A percentile compares a stretch with the other conserved stretches of the same genome.
Conservation (phyloP, 1,284 basidiomycete species). For the Trichosporon faecale region DNA sequence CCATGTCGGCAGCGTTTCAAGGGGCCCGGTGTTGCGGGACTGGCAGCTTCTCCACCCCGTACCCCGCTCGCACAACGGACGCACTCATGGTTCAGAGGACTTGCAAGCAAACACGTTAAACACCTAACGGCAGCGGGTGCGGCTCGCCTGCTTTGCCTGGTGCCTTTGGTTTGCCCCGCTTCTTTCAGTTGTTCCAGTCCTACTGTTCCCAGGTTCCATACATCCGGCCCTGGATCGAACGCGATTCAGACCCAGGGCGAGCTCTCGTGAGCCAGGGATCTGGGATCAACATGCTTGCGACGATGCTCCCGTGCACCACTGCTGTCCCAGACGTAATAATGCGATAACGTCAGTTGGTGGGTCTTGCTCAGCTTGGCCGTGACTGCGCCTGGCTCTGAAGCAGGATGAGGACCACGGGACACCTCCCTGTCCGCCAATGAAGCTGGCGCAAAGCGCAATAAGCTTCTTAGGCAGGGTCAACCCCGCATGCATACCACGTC, state of each 20-base stretch:
- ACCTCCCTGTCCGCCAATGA: neutral
- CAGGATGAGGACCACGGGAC: neutral
- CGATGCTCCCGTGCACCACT: neutral
- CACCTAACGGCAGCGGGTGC: neutral
- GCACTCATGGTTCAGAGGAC: neutral
- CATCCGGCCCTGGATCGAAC: neutral
- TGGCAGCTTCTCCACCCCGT: too few species aligned
- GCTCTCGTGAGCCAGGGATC: neutral
- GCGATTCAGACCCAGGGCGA: neutral
- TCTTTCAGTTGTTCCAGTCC: neutral
- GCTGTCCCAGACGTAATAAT: neutral
- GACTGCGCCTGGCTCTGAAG: neutral
- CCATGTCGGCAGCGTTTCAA: constrained; percentile 5
- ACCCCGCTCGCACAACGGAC: too few species aligned
- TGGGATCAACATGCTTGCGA: neutral
- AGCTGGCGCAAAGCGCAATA: neutral
- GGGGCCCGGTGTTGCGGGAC: constrained; percentile 3
- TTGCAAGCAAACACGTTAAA: neutral
- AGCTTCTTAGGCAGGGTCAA: neutral
- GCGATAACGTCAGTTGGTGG: neutral
- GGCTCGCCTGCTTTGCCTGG: neutral
- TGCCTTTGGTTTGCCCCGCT: neutral
- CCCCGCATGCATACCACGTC: neutral
- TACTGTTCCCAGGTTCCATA: neutral
- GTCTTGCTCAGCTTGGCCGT: neutral